A percentile compares a stretch with the other conserved stretches of the same genome.
Conservation (phyloP, 371 early-diverging fungal genomes). For the Neoconidiobolus thromboides region DNA sequence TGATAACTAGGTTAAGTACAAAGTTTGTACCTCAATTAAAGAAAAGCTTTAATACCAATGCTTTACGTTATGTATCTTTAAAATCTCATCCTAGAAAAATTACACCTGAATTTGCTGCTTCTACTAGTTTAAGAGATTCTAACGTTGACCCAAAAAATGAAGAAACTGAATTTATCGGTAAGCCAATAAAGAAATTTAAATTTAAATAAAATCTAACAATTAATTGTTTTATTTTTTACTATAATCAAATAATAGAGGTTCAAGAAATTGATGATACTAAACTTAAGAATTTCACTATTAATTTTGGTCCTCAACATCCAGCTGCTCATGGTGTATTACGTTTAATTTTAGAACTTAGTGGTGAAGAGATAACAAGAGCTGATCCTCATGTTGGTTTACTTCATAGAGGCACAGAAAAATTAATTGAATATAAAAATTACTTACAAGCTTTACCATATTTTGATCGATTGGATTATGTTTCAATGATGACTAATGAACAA, state of each 20-base stretch:
- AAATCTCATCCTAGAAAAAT: background rate
- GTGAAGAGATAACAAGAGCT: constrained; percentile 79
- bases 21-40: too few species aligned
- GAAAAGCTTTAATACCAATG: background rate
- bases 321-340: constrained; percentile 98
- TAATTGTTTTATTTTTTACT: background rate
- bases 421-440: constrained; percentile 96
- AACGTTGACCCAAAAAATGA: background rate
- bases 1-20: too few species aligned
- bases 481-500: constrained; percentile 94
- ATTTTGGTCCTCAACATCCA: constrained; percentile 98
- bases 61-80: background rate
- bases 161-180: background rate
- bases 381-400: constrained; percentile 95
- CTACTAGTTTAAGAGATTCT: background rate
- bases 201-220: background rate
- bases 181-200: background rate
- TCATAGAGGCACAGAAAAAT: constrained; percentile 94
- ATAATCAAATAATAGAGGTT: constrained; percentile 1
- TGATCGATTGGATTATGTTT: constrained; percentile 95
- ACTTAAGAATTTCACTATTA: constrained; percentile 69
- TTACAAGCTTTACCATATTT: constrained; percentile 94
- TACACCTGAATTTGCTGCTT: background rate
- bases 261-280: constrained; percentile 32
- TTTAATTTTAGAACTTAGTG: constrained; percentile 82